Evolutionary conservation across 371 early-diverging fungal genomes (phyloP), one percentile per base, ranked within the genome.

Genomic region (Blakeslea trispora): DNA sequence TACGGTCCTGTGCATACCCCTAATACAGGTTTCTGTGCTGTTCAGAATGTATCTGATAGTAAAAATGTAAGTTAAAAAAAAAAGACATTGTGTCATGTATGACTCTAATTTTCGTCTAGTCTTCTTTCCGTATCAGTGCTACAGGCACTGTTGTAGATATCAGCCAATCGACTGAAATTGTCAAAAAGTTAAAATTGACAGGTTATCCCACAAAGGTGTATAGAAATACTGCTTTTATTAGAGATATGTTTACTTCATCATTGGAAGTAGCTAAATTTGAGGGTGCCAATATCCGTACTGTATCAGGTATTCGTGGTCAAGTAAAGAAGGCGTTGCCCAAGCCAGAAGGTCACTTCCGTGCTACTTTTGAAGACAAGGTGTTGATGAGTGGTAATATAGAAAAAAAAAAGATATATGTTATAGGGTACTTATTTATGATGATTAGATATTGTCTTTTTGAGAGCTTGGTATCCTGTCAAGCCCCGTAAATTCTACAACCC

Each of bases 251-350:
- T 77, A 95, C 89, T n/a, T 89, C 94, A 19, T 79, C 92, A 15
- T 80, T 98, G 17, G 99, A 99, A 72, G 99, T 99, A n/a, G 93
- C 94, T 61, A 95, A 96, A 76, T 99, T 99, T 71, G 94, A 97
- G 74, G 97, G 97, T 28, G 99, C 97, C 3, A 84, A 84, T 44
- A 87, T 99, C 51, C 89, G 96, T 39, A 98, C 98, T 0, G 99
- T 97, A 15, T 91, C 92, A 63, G 99, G 99, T 23, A 93, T 99
- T 60, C 89, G 99, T 64, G 99, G 99, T 53, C 94, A 95, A 66
- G 90, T 99, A 51, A 99, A 99, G 77, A 99, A 96, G 75, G 84
- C 89, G 4, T 55, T 89, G 11, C 62, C 84, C 49, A 92, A 91
- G 66, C 91, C 90, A 3, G 89, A 89, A 31, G 99, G 99, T n/a